Evolutionary conservation across 306 rosid species (phyloP), one percentile per base, ranked within the genome.

Genomic region (Dalbergia cochinchinensis): DNA sequence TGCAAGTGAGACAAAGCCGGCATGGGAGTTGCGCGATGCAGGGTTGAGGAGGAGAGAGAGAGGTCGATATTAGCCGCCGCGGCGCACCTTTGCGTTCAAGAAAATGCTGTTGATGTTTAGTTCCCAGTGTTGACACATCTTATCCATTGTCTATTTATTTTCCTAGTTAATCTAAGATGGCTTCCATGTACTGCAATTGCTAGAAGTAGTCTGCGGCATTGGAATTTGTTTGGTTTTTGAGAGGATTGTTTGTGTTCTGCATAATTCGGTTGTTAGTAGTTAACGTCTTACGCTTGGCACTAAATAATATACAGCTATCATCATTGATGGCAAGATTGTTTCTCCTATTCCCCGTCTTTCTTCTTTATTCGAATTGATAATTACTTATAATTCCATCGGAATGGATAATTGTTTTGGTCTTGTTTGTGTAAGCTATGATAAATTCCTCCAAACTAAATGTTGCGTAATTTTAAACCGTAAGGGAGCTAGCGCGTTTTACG

Each of bases 21-120:
- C 96, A 19, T 95, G 99, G 99, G 98, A 95, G 87, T 73, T 16
- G 65, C 87, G 89, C 5, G 97, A 90, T 61, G 69, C 76, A 11
- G 80, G 64, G 35, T 20, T 14, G 39, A 62, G 81, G 69, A 74
- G 57, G 57, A 50, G 57, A 15, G 16, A 47, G 57, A 50, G 57
- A 50, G 16, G 47, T 78, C 45, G 55, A 41, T 69, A 44, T 64
- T 74, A 47, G 76, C 61, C 5, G 57, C 41, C 0, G 6, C 6
- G 7, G 9, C 3, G 60, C 44, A 66, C 20, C 16, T 54, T 31
- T 59, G 60, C 39, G 7, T 18, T 55, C 65, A 2, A 18, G 67
- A 61, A 73, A 6, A 57, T 44, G 55, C 64, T 31, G 3, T 53
- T 41, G 19, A 35, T 51, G 72, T 26, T 78, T 73, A 58, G 73